Evolutionary conservation across 306 rosid genomes (phyloP), one percentile per base, ranked within the genome.

Genomic region (Amphicarpaea edgeworthii): DNA sequence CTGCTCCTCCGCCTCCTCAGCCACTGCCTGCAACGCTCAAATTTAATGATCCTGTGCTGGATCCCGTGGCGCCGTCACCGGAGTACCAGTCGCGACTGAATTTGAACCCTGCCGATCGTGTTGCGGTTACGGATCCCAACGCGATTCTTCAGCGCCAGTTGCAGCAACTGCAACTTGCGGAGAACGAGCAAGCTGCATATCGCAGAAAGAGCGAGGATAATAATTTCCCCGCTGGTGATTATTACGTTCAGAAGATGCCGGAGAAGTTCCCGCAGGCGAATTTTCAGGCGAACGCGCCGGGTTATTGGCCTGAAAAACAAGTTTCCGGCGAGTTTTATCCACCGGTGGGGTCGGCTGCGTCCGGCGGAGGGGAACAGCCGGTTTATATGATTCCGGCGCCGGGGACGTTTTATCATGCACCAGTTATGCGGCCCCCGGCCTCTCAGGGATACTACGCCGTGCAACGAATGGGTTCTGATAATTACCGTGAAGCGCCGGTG

Each of bases 401-500:
- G 2, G 96, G 96, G 0, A 38, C 74, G 16, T 76, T 70, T 72
- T 87, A 90, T 28, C 96, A 86, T 11, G 73, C 90, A 7, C 90
- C 88, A 20, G 80, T 84, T 81, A 69, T 86, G 60, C 91, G 93
- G 55, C 87, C 81, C 4, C 82, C 79, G 20, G 72, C 55, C 16
- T 66, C 72, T 42, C 95, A 92, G 81, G 98, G 93, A 0, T 93
- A 86, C 84, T 89, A 87, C 82, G 71, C 89, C 2, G 81, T 94
- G 77, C 96, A 82, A 64, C 82, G 96, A 46, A 82, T 86, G 89
- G 49, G 75, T 20, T 67, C 93, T 1, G 96, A 94, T 6, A 79
- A 43, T 45, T 90, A 90, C 90, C 94, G 97, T 47, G 98, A 95
- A 1, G 86, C 83, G 55, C 92, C 86, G 70, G 64, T 90, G 28